A percentile compares a stretch with the other conserved stretches of the same genome.
Conservation (phyloP, 2,329 filamentous ascomycete species). For the Leptographium lundbergii region DNA sequence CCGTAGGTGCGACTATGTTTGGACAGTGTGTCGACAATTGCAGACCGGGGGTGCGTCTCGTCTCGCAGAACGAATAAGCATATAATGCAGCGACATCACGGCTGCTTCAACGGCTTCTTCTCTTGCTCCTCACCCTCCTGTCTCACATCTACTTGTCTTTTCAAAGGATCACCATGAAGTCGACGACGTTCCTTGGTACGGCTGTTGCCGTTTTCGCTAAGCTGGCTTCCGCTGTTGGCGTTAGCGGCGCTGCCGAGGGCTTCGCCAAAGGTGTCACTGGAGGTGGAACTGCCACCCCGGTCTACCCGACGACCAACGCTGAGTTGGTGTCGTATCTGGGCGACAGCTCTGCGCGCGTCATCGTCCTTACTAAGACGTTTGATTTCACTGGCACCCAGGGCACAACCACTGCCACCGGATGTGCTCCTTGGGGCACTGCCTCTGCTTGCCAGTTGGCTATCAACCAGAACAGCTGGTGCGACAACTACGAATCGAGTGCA, state of each 20-base stretch:
- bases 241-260: neutral
- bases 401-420: neutral
- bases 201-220: neutral
- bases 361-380: slow-evolving; percentile 1
- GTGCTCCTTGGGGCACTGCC: neutral
- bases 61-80: neutral
- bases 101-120: neutral
- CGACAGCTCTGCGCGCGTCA: neutral
- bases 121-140: neutral
- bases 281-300: neutral
- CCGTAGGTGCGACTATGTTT: neutral
- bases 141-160: neutral
- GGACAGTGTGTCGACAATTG: neutral
- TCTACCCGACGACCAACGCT: neutral
- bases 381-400: neutral
- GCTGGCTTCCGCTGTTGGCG: neutral
- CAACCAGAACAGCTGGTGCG: slow-evolving; percentile 1
- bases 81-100: neutral
- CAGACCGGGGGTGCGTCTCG: neutral
- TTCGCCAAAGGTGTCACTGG: slow-evolving; percentile 1
- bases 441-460: neutral
- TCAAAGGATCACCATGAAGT: neutral
- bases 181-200: neutral
- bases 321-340: slow-evolving; percentile 1
- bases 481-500: neutral